Base-by-base conservation (phyloP, 2,329 filamentous ascomycete genomes). In the Aspergillus quadrilineatus region DNA sequence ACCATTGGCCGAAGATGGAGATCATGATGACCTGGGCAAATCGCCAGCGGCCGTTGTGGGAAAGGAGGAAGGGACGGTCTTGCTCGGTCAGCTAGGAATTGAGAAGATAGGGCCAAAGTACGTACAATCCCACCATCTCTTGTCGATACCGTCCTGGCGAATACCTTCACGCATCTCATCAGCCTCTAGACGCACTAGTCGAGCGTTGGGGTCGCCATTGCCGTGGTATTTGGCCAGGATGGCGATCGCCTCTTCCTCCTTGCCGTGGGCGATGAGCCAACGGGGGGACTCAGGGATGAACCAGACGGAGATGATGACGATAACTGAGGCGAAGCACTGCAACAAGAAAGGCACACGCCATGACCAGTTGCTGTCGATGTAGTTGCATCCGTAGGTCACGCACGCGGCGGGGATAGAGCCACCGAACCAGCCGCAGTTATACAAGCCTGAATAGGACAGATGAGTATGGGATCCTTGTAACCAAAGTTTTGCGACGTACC, bases 321-420 rank as follows among this genome's bases (percentile, higher is more conserved):
- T 54, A 1, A 87, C 57, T 0, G 87, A 79, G 0, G 85, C 84
- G 0, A 86, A 70, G 46, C 87, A 87, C 64, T 89, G 86, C 67
- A 86, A 85, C 0, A 85, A 84, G 48, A 88, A 81, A 0, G 85
- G 85, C 57, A 89, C 86, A 1, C 85, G 76, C 84, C 85, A 88
- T 5, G 78, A 72, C 65, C 73, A 80, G 68, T 80, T 65, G 66
- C 59, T 79, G 37, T 70, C 51, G 54, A 82, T 79, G 60, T 77
- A 63, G 45, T 71, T 77, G 65, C 70, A 75, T 29, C 79, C 80
- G 56, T 75, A 82, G n/a, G 78, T 79, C 36, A 82, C 69, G 36
- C 76, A 73, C 10, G 80, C 77, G 1, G 80, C 80, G 3, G 79
- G 79, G 41, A 82, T 81, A 42, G 75, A 73, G 48, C 80, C 80